Conservation (phyloP, 2,329 filamentous ascomycete species). For the Aspergillus fijiensis region DNA sequence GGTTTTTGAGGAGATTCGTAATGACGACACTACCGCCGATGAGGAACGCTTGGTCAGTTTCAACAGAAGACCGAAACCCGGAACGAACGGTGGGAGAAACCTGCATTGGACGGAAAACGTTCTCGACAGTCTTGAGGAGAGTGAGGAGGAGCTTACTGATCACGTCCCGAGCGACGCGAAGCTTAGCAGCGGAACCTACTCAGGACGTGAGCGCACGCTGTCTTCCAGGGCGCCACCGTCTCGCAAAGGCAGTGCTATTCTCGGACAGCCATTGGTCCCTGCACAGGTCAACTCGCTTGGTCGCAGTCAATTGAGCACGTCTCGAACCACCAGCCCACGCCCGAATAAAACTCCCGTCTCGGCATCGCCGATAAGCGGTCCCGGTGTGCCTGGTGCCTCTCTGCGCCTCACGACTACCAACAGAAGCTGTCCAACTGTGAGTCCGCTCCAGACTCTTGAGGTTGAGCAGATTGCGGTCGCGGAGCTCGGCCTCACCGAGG, state of each 20-base stretch:
- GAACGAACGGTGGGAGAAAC: conserved; percentile 81
- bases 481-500: conserved; percentile 81
- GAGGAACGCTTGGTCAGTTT: conserved; percentile 87
- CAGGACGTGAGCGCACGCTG: conserved; percentile 43
- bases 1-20: conserved; percentile 87
- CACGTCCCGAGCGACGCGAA: conserved; percentile 42
- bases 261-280: conserved; percentile 38
- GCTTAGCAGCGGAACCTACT: conserved; percentile 49
- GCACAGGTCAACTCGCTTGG: conserved; percentile 36
- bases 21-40: conserved; percentile 84
- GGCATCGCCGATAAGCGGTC: conserved; percentile 44
- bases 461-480: conserved; percentile 87
- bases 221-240: conserved; percentile 39
- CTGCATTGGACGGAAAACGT: conserved; percentile 91
- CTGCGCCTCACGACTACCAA: conserved; percentile 57
- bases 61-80: conserved; percentile 67
- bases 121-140: conserved; percentile 69
- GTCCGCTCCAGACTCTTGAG: conserved; percentile 81
- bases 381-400: conserved; percentile 39
- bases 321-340: conserved; percentile 41
- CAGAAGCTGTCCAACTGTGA: conserved; percentile 57
- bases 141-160: conserved; percentile 66
- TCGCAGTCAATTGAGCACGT: conserved; percentile 36
- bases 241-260: conserved; percentile 45
- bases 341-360: conserved; percentile 42